phyloP scores from a whole-genome alignment of 2,329 filamentous ascomycete species.

The Pestalotiopsis sp. region DNA sequence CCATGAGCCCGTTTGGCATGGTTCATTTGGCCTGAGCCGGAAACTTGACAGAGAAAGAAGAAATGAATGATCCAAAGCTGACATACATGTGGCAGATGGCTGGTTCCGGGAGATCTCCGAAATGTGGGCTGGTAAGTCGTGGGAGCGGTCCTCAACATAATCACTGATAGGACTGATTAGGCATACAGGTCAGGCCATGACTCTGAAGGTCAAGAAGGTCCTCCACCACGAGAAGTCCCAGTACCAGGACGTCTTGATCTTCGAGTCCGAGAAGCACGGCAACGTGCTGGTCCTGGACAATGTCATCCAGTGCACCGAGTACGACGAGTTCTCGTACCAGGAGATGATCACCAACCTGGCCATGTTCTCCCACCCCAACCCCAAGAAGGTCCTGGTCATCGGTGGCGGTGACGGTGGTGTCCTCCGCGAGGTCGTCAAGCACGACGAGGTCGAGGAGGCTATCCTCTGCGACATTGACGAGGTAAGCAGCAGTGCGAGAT shows the following conservation, averaged over 20 bases:
- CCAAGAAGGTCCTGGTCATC: conserved; percentile 97
- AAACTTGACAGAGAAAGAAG: not conserved
- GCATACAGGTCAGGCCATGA: conserved; percentile 86
- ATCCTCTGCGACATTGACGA: conserved; percentile 98
- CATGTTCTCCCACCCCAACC: conserved; percentile 97
- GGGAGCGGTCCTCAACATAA: not conserved
- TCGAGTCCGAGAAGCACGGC: conserved; percentile 96
- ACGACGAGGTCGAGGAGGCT: conserved; percentile 94
- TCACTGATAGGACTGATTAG: conserved; percentile 7
- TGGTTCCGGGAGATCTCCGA: conserved; percentile 99
- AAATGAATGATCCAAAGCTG: not conserved
- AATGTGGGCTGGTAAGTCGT: conserved; percentile 81
- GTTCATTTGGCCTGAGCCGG: not conserved
- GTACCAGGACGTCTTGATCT: conserved; percentile 99
- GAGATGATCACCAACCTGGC: conserved; percentile 99
- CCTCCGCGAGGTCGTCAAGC: conserved; percentile 98
- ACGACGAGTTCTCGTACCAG: conserved; percentile 99
- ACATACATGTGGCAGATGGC: conserved; percentile 67
- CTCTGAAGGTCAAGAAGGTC: conserved; percentile 94
- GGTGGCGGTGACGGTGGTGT: conserved; percentile 97
- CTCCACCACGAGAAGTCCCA: conserved; percentile 98
- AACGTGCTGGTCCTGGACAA: conserved; percentile 97
- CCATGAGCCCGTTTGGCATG: not conserved
- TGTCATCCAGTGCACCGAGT: conserved; percentile 97
- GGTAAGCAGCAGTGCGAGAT: conserved; percentile 40